Conservation (phyloP, 148 eudicot species). For the Nepenthes gracilis region DNA sequence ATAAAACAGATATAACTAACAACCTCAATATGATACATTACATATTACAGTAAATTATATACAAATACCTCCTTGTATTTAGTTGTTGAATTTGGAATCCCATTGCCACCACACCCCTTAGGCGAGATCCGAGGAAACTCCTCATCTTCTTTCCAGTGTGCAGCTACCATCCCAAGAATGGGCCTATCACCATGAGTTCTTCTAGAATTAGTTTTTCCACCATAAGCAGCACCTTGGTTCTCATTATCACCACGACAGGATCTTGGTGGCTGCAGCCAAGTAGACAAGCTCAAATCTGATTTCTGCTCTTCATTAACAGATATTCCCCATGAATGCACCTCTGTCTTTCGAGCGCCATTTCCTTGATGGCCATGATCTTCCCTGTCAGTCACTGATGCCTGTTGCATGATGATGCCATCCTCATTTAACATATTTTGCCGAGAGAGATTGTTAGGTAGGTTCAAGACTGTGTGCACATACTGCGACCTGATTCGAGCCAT, state of each 20-base stretch:
- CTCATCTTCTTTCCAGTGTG: conserved; percentile 63
- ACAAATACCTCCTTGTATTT: conserved; percentile 86
- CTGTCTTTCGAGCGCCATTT: conserved; percentile 15
- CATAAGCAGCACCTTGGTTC: conserved; percentile 8
- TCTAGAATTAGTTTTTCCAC: conserved; percentile 22
- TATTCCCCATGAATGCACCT: conserved; percentile 7
- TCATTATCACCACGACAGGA: conserved; percentile 13
- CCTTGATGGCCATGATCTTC: conserved; percentile 15
- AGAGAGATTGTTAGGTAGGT: conserved; percentile 34
- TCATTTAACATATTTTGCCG: conserved; percentile 22
- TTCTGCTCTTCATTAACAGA: conserved; percentile 22
- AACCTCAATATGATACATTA: background rate
- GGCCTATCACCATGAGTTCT: conserved; percentile 59
- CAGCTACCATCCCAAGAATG: conserved; percentile 66
- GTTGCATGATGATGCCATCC: conserved; percentile 12
- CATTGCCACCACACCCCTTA: conserved; percentile 85
- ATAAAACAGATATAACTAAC: background rate
- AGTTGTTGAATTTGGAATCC: conserved; percentile 88
- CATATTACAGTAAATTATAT: background rate
- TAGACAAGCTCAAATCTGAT: conserved; percentile 45
- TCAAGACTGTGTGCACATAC: conserved; percentile 49
- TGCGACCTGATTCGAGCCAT: conserved; percentile 68
- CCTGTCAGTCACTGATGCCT: conserved; percentile 9
- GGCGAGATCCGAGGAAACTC: conserved; percentile 39
- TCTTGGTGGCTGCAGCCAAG: conserved; percentile 47